These are phyloP conservation scores for Chimonanthus salicifolius DNA, from an alignment of 164 flowering plant genomes.

Conservation along the genomic window DNA sequence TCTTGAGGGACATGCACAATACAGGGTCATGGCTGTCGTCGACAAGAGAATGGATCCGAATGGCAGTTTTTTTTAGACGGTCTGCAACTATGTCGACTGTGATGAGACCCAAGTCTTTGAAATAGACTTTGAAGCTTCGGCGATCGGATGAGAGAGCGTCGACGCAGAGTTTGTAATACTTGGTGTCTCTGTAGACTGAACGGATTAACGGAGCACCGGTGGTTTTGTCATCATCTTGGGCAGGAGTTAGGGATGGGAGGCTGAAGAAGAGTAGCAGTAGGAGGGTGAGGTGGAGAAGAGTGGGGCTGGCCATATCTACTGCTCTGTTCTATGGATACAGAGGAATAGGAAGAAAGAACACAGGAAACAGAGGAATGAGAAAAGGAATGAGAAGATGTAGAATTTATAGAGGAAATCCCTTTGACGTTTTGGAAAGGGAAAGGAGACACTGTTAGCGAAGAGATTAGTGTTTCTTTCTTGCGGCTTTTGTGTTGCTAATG, in stretches of 20 bases:
- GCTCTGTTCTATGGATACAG: too few species aligned
- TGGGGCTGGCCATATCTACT: not conserved
- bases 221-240: not conserved
- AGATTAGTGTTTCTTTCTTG: too few species aligned
- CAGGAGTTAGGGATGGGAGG: not conserved
- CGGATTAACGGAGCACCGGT: constrained; percentile 5
- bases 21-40: not conserved
- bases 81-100: constrained; percentile 10
- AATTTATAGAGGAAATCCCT: too few species aligned
- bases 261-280: constrained; percentile 5
- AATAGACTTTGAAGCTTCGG: constrained; percentile 11
- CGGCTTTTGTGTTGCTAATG: too few species aligned
- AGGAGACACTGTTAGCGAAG: too few species aligned
- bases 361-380: too few species aligned
- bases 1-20: not conserved
- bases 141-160: constrained; percentile 13
- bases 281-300: not conserved
- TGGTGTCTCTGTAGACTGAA: constrained; percentile 4
- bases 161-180: constrained; percentile 17
- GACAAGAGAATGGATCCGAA: not conserved
- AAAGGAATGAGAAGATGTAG: too few species aligned
- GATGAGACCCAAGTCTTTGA: constrained; percentile 14
- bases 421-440: too few species aligned
- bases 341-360: too few species aligned
- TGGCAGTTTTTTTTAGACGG: constrained; percentile 4